Evolutionary conservation across 2,329 filamentous ascomycete genomes (phyloP), one percentile per base, ranked within the genome.

Genomic region (Grosmannia penicillata): DNA sequence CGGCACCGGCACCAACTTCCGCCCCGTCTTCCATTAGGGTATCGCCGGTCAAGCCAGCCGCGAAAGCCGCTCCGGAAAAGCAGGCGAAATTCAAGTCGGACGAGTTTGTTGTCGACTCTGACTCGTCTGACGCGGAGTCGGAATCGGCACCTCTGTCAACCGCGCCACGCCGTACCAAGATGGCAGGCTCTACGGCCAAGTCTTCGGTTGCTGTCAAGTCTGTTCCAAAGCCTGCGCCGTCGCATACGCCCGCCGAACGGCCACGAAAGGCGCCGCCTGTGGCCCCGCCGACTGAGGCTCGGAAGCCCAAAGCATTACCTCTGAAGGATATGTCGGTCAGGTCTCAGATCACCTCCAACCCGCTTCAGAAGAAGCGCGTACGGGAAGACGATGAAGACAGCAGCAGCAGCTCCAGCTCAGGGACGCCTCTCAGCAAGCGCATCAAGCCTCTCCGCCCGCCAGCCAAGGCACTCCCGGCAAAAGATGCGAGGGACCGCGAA

Each of bases 361-460:
- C 59, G 6, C 61, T 60, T 11, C 61, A 59, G 22, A 78, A 41
- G 37, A 47, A 78, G 55, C 68, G 73, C 25, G 50, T 61, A 3
- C 66, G 69, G 2, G 70, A 71, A 31, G 63, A 67, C 6, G 62
- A 66, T 13, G 70, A 72, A 43, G 71, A 46, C 27, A 46, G 70
- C 41, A 75, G 70, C 45, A 71, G 70, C 40, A 73, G 69, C 48
- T 75, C 71, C 3, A 75, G 71, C 53, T 75, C 72, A 1, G 68
- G 68, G 13, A 69, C 66, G 10, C 71, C 71, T 3, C 56, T 75
- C 10, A 68, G 63, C 49, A 75, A 75, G 55, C 65, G 70, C n/a
- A 57, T 67, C 47, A 73, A 72, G 57, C 56, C 62, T 2, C 24
- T 42, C 36, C 55, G 54, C 43, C 45, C 45, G 4, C 18, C 42